These are phyloP conservation scores for Allium fistulosum DNA, from an alignment of 106 monocot species.

Conservation along the genomic window DNA sequence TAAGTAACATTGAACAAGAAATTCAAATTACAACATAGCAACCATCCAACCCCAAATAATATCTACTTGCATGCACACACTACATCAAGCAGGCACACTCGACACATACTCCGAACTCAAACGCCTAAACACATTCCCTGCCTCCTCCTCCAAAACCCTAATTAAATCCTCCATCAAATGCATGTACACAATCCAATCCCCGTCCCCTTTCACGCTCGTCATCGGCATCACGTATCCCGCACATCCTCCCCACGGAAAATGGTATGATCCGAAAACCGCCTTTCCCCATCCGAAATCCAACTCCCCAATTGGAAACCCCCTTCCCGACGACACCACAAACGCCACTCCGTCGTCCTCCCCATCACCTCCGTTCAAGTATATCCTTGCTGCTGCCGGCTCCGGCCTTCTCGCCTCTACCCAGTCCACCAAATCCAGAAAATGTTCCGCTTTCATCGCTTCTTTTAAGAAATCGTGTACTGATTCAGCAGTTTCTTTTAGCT, in stretches of 20 bases:
- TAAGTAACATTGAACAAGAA: no score
- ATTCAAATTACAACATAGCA: no score
- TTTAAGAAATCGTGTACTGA: conserved; percentile 39
- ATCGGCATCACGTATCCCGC: conserved; percentile 86
- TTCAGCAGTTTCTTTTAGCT: conserved; percentile 34
- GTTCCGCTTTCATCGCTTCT: conserved; percentile 41
- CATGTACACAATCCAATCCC: conserved; percentile 72
- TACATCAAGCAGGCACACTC: background rate
- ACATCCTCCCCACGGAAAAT: conserved; percentile 55
- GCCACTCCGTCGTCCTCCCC: conserved; percentile 24
- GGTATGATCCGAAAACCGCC: conserved; percentile 62
- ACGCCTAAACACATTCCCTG: conserved; percentile 23
- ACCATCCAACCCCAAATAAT: no score
- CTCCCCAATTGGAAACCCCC: conserved; percentile 42
- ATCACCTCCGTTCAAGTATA: conserved; percentile 13
- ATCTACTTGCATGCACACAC: no score
- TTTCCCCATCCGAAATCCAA: conserved; percentile 73
- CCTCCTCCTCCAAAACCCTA: conserved; percentile 31
- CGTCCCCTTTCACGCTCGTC: conserved; percentile 29
- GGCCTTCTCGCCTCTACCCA: conserved; percentile 69
- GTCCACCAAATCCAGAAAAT: conserved; percentile 63
- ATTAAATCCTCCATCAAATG: conserved; percentile 24
- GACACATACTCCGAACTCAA: conserved; percentile 8
- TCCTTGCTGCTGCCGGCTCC: conserved; percentile 31
- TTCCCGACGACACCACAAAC: conserved; percentile 71